Conservation (phyloP, 768 basidiomycete genomes). For the Termitomyces sp. region DNA sequence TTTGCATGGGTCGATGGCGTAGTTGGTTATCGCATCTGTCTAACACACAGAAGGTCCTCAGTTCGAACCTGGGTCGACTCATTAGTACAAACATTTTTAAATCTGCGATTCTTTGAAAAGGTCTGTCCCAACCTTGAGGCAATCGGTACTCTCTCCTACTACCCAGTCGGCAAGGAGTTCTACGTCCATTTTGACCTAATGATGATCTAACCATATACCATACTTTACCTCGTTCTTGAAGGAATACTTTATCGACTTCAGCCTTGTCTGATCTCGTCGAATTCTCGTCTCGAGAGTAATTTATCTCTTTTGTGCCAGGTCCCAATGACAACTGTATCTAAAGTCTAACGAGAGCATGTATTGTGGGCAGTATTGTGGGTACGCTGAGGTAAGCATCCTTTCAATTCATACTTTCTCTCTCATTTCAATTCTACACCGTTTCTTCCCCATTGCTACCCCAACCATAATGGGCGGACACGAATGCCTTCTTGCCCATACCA, state of each 20-base stretch:
- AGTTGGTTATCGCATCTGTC: too few relatives aligned
- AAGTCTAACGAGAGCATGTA: background rate
- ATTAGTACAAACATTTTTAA: too few relatives aligned
- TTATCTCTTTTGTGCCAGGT: background rate
- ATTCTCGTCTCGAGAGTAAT: background rate
- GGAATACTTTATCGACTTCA: slow-evolving; percentile 76
- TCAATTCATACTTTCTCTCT: background rate
- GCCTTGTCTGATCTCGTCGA: slow-evolving; percentile 77
- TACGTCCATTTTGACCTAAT: slow-evolving; percentile 18
- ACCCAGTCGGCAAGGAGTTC: background rate
- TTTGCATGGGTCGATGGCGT: too few relatives aligned
- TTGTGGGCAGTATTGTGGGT: background rate
- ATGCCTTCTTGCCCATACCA: slow-evolving; percentile 49
- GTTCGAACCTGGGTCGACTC: too few relatives aligned
- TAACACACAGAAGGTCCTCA: too few relatives aligned
- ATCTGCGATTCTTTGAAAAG: too few relatives aligned
- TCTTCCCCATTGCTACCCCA: background rate
- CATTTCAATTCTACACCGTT: background rate
- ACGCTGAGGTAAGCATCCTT: background rate
- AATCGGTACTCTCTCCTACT: too few relatives aligned
- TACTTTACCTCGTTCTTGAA: slow-evolving; percentile 90
- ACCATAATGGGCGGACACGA: slow-evolving; percentile 77
- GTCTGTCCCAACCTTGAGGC: too few relatives aligned
- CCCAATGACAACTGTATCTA: too few relatives aligned
- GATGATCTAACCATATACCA: slow-evolving; percentile 69